Conservation (phyloP, 2,329 filamentous ascomycete genomes). For the Curvularia verruculosa region DNA sequence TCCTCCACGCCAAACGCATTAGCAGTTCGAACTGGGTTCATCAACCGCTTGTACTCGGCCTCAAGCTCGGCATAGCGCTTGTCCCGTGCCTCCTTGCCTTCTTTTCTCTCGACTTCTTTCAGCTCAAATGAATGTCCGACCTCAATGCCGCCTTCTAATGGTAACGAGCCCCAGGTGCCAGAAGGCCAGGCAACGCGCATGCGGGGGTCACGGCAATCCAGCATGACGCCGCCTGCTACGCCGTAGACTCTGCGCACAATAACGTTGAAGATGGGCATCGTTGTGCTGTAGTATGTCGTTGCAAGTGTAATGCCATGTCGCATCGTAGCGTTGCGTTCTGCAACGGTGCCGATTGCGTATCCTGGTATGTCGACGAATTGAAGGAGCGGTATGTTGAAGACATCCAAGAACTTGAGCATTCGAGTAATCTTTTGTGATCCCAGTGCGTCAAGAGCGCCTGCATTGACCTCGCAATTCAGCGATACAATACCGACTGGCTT, state of each 20-base stretch:
- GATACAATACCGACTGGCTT: constrained; percentile 65
- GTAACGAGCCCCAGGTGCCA: constrained; percentile 67
- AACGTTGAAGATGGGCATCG: constrained; percentile 68
- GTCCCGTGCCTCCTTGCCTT: constrained; percentile 56
- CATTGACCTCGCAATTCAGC: constrained; percentile 64
- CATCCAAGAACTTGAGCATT: constrained; percentile 67
- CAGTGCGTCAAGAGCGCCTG: constrained; percentile 65
- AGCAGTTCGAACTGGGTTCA: constrained; percentile 69
- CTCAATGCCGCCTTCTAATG: constrained; percentile 69
- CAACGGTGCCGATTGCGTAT: constrained; percentile 68
- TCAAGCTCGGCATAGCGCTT: constrained; percentile 63
- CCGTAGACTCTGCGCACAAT: constrained; percentile 66
- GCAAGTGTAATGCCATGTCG: constrained; percentile 67
- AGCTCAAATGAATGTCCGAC: constrained; percentile 67
- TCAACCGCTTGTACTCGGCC: constrained; percentile 64
- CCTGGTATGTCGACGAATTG: constrained; percentile 68
- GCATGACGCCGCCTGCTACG: constrained; percentile 69
- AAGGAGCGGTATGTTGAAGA: constrained; percentile 68
- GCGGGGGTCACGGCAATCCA: constrained; percentile 65
- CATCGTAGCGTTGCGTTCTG: constrained; percentile 69
- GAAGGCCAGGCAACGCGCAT: constrained; percentile 69
- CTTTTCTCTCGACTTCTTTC: constrained; percentile 59
- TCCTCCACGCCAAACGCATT: constrained; percentile 69
- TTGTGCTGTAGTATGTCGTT: constrained; percentile 67
- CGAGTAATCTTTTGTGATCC: constrained; percentile 67